Base-by-base conservation (phyloP, 1,284 basidiomycete species). In the Paramarasmius palmivorus region DNA sequence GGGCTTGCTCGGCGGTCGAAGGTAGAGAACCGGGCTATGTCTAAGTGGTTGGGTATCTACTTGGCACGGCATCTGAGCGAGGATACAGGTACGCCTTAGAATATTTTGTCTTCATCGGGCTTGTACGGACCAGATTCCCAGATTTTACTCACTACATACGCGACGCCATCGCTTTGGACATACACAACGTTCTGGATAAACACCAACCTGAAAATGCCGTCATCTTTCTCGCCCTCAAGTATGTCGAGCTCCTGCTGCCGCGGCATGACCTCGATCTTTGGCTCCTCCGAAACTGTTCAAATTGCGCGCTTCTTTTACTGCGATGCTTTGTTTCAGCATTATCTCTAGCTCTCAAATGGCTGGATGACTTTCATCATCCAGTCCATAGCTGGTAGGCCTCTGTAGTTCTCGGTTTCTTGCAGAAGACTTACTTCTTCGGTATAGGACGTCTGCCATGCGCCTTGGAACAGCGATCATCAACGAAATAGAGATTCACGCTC, bases 321-420 rank as follows among this genome's bases (percentile, higher is more conserved):
- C 65, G 68, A 36, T 57, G 67, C 15, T 77, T 83, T 55, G 63
- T 77, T 10, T 62, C 78, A 38, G 80, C 77, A 49, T 67, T 81
- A 15, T 75, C 79, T 59, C 68, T 86, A 45, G 73, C 81, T 6
- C 77, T 79, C 59, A 87, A 84, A 65, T 78, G 78, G 67, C 60
- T 84, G 39, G 79, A 84, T 50, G 84, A 86, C 55, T 68, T 70
- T 54, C 67, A 73, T 1, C 47, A 44, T 17, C 29, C 20, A 35
- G 37, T 45, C 38, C 47, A 40, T 42, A 38, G 39, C 37, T 83
- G 81, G 76, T 77, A 20, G 22, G 64, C 57, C 40, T 20, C 25
- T 46, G 49, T 25, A 34, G 22, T 12, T 19, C 37, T 23, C 1
- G 19, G 17, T 10, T 32, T n/a, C 15, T 48, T n/a, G 12, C 38